phyloP scores from a whole-genome alignment of 495 filamentous ascomycete species.

The Delitschia confertaspora region DNA sequence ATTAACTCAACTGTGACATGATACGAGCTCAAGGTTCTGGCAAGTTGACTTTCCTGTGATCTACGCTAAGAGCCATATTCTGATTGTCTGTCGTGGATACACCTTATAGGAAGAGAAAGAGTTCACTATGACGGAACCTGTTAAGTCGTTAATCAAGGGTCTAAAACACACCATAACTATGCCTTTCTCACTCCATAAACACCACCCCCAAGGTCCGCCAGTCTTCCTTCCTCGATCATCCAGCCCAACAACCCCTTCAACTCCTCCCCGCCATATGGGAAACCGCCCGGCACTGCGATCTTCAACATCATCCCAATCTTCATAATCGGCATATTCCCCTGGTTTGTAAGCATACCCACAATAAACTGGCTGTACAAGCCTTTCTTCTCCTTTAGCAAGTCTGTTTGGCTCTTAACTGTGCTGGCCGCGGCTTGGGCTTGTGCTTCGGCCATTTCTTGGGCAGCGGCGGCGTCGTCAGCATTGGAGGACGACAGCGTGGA shows the following conservation, averaged over 20 bases:
- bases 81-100: no score
- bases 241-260: conserved; percentile 66
- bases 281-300: conserved; percentile 77
- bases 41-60: no score
- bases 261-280: conserved; percentile 67
- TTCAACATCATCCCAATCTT: conserved; percentile 90
- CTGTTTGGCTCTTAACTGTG: conserved; percentile 29
- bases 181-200: conserved; percentile 25
- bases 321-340: conserved; percentile 66
- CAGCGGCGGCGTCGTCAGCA: conserved; percentile 41
- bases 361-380: conserved; percentile 85
- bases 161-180: background rate
- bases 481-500: conserved; percentile 37
- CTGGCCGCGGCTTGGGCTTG: conserved; percentile 42
- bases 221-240: conserved; percentile 60
- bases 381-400: conserved; percentile 58
- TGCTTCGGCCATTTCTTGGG: conserved; percentile 40
- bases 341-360: conserved; percentile 88
- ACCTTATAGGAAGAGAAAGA: no score
- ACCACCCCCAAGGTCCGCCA: conserved; percentile 40
- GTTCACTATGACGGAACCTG: no score
- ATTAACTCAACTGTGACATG: no score
- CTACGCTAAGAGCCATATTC: no score
- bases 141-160: no score
- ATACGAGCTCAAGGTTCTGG: no score